phyloP scores from a whole-genome alignment of 106 monocot species.

The Platanthera zijinensis region DNA sequence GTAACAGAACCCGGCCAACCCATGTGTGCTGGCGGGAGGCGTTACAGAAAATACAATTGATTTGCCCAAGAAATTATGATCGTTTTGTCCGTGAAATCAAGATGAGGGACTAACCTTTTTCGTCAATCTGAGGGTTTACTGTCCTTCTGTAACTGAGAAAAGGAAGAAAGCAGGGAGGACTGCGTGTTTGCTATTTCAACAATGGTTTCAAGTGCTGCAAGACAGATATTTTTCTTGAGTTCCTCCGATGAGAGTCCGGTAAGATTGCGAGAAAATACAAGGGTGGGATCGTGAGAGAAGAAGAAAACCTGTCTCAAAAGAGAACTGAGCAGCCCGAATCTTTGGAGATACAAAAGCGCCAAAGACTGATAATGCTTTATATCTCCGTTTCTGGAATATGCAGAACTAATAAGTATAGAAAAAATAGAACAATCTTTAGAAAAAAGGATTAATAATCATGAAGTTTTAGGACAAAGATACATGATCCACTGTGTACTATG shows the following conservation, averaged over 20 bases:
- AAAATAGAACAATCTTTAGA: not conserved
- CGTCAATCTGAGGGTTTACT: not conserved
- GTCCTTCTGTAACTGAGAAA: constrained; percentile 22
- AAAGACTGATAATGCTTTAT: constrained; percentile 63
- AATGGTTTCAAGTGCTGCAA: constrained; percentile 58
- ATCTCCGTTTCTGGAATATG: constrained; percentile 41
- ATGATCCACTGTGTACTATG: not conserved
- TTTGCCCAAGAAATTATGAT: too few species aligned
- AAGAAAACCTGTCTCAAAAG: constrained; percentile 71
- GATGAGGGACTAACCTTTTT: not conserved
- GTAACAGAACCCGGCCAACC: too few species aligned
- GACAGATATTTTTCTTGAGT: not conserved
- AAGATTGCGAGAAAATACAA: not conserved
- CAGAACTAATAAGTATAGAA: not conserved
- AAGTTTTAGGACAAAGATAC: not conserved
- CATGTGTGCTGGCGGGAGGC: too few species aligned
- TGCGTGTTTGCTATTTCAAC: constrained; percentile 58
- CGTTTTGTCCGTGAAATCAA: not conserved
- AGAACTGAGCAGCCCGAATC: constrained; percentile 67
- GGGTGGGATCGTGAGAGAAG: not conserved
- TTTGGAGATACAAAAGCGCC: constrained; percentile 84
- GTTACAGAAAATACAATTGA: too few species aligned
- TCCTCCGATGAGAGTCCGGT: too few species aligned
- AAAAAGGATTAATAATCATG: not conserved
- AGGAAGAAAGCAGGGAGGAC: constrained; percentile 47